These are phyloP conservation scores for Apiotrichum veenhuisii DNA, from an alignment of 1,284 basidiomycete species.

Conservation along the genomic window DNA sequence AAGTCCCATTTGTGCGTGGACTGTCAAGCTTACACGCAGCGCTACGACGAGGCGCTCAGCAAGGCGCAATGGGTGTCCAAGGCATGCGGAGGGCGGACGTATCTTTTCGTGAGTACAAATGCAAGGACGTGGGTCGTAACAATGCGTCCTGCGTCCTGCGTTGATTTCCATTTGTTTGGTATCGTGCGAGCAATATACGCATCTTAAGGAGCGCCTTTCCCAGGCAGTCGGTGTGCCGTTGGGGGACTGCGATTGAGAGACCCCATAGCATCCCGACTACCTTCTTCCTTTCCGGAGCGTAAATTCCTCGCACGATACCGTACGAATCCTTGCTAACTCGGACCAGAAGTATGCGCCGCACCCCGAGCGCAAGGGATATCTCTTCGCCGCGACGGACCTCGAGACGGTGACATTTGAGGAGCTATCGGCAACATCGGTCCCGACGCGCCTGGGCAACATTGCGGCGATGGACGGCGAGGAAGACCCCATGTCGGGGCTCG, in stretches of 20 bases:
- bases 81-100: constrained; percentile 11
- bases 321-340: neutral
- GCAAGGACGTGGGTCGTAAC: too few species aligned
- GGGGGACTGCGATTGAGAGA: too few species aligned
- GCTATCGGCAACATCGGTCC: constrained; percentile 24
- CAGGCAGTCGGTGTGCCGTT: too few species aligned
- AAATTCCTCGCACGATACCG: too few species aligned
- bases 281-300: too few species aligned
- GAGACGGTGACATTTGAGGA: constrained; percentile 26
- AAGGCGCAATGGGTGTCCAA: constrained; percentile 29
- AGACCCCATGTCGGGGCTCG: neutral
- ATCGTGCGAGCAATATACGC: too few species aligned
- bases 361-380: constrained; percentile 31
- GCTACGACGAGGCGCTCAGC: constrained; percentile 28
- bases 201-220: too few species aligned
- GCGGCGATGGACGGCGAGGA: constrained; percentile 1
- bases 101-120: constrained; percentile 24
- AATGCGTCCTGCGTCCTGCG: too few species aligned
- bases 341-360: constrained; percentile 34
- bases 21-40: neutral
- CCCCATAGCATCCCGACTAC: too few species aligned
- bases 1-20: neutral
- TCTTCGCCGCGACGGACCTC: constrained; percentile 35
- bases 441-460: constrained; percentile 19
- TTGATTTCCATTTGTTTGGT: too few species aligned